phyloP scores from a whole-genome alignment of 2,329 filamentous ascomycete genomes.

The Penicillium vulpinum region DNA sequence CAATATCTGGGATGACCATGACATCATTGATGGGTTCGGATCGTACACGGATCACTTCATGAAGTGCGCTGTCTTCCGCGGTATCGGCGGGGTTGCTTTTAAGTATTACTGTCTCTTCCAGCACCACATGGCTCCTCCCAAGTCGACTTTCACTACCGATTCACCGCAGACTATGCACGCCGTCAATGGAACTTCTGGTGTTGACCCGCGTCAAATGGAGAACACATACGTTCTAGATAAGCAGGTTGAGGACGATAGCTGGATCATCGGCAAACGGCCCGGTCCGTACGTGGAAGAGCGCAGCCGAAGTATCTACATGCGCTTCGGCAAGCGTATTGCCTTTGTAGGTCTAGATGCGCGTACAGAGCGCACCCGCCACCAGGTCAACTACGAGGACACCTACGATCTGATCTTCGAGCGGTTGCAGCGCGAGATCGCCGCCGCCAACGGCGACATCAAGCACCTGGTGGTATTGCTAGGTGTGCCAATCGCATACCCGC shows the following conservation, averaged over 20 bases:
- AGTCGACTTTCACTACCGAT: slow-evolving; percentile 82
- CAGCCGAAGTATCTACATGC: slow-evolving; percentile 63
- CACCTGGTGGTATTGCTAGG: slow-evolving; percentile 65
- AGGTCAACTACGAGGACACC: slow-evolving; percentile 80
- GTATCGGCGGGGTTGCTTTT: slow-evolving; percentile 60
- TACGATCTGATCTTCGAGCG: slow-evolving; percentile 61
- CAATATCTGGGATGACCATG: slow-evolving; percentile 66
- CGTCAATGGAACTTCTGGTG: slow-evolving; percentile 52
- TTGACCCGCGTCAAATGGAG: slow-evolving; percentile 70
- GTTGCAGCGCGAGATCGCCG: slow-evolving; percentile 53
- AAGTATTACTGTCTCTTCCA: slow-evolving; percentile 68
- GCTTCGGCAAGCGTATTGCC: slow-evolving; percentile 64
- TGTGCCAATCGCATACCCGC: slow-evolving; percentile 69
- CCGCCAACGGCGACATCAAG: slow-evolving; percentile 57
- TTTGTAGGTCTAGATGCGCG: slow-evolving; percentile 62
- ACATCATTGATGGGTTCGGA: slow-evolving; percentile 68
- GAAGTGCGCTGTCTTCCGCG: slow-evolving; percentile 64
- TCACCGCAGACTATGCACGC: slow-evolving; percentile 55
- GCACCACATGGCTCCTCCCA: slow-evolving; percentile 78
- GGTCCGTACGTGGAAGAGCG: slow-evolving; percentile 66
- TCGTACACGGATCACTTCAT: slow-evolving; percentile 68
- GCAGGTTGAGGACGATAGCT: slow-evolving; percentile 65
- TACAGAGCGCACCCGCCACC: slow-evolving; percentile 80
- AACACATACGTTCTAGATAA: slow-evolving; percentile 69
- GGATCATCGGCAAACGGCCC: slow-evolving; percentile 73